Conservation (phyloP, 371 early-diverging fungal genomes). For the Blakeslea trispora region DNA sequence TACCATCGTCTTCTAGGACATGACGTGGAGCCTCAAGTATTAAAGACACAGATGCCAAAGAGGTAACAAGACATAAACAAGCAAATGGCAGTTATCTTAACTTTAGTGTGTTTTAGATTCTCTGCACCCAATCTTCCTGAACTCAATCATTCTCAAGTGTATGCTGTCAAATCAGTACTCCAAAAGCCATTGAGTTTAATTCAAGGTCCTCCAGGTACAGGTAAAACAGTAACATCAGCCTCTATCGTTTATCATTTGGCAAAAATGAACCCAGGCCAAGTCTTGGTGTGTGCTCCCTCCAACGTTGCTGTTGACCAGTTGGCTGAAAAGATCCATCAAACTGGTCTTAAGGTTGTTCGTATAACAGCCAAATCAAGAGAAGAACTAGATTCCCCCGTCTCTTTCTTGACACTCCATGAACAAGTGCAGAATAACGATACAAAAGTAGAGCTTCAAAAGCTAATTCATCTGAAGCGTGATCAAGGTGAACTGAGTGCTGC, state of each 20-base stretch:
- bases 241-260: slow-evolving; percentile 97
- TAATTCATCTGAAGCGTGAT: slow-evolving; percentile 84
- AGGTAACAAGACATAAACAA: slow-evolving; percentile 39
- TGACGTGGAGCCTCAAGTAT: slow-evolving; percentile 80
- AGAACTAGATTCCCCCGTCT: slow-evolving; percentile 89
- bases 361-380: slow-evolving; percentile 95
- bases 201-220: slow-evolving; percentile 98
- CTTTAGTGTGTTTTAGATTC: slow-evolving; percentile 61
- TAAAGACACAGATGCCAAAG: slow-evolving; percentile 81
- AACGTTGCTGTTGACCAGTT: slow-evolving; percentile 99
- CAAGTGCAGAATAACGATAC: slow-evolving; percentile 94
- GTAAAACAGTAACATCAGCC: slow-evolving; percentile 98
- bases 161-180: slow-evolving; percentile 91
- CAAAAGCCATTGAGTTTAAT: slow-evolving; percentile 93
- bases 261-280: slow-evolving; percentile 88
- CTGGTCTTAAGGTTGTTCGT: slow-evolving; percentile 95
- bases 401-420: slow-evolving; percentile 91
- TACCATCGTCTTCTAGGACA: slow-evolving; percentile 94
- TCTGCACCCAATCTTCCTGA: slow-evolving; percentile 93
- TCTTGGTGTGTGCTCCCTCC: slow-evolving; percentile 98
- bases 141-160: slow-evolving; percentile 97
- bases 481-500: slow-evolving; percentile 86
- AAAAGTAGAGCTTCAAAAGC: slow-evolving; percentile 88
- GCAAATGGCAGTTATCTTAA: too few species aligned
- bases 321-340: slow-evolving; percentile 94